Evolutionary conservation across 176 grass and related monocot species (phyloP), one percentile per base, ranked within the genome.

Genomic region (Zea luxurians): DNA sequence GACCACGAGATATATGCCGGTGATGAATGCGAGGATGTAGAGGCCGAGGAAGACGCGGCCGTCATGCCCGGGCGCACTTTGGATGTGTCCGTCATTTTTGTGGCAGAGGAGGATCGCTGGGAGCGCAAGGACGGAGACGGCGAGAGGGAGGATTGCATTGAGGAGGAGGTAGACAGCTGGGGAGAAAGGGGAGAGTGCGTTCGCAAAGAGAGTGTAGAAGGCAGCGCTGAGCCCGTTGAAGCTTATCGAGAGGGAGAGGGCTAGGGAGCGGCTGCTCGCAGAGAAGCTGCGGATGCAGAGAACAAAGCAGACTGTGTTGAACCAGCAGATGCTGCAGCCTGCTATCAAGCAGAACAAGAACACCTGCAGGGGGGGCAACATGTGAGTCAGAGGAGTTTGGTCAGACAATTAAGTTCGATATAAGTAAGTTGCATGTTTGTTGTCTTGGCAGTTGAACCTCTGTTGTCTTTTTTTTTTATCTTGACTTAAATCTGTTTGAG

Each of bases 271-370:
- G 45, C 85, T 87, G 47, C 72, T 64, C 8, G 76, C 41, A 2
- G 91, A 87, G 87, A 98, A 98, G 54, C 70, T 94, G 53, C 85
- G 87, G 16, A 92, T 87, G 89, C 91, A 94, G 13, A 98, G 83
- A 10, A 98, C 89, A n/a, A 98, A 98, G 78, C 95, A 98, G 40
- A 98, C 87, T 0, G 95, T 94, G 85, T 98, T 98, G 95, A 98
- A 98, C 95, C 95, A 98, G 65, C 85, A 90, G 71, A 98, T 98
- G 86, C 89, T 94, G 80, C 91, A 98, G 9, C 95, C 91, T 15
- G 91, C 95, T 42, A 94, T 16, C 42, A 98, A 54, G 81, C 95
- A 94, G 49, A 89, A n/a, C 21, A 98, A 67, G 72, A 98, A 98
- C 53, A 98, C 87, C 95, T 94, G 83, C 85, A 62, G 13, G 0